Evolutionary conservation across 345 rosid species (phyloP), one percentile per base, ranked within the genome.

Genomic region (Erucastrum elatum): DNA sequence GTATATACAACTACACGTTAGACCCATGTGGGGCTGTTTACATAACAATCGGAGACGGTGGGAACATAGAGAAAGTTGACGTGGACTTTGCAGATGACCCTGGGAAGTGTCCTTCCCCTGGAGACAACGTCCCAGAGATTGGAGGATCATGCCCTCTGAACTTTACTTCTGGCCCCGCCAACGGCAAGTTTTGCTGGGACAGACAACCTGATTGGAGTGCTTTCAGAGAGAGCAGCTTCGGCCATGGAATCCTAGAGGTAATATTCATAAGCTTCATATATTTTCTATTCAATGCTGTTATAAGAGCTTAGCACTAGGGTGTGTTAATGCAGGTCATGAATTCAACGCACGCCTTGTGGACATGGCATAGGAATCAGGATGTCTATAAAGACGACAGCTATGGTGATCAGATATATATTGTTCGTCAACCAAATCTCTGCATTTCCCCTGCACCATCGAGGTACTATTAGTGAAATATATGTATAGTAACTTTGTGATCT

Each of bases 301-400:
- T 8, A 8, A 68, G 65, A 58, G 25, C 56, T 79, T 5, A 61
- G 30, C 26, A 33, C 4, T 80, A 49, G 21, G 21, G 1, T 68
- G 39, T 30, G 55, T 63, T 75, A 30, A 73, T 64, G 77, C 88
- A 91, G 96, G 88, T 94, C 13, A 37, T 87, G 83, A 94, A 91
- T 75, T 87, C 89, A 29, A 90, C 97, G 26, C 78, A 87, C 46
- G 97, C 97, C 37, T 64, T 94, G 29, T 94, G 98, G 98, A 87
- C 87, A 21, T 94, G 98, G 97, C 91, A 94, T 37, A 82, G 97
- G 73, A 94, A 94, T 80, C 96, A 88, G 85, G 98, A 91, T 66
- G 67, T 64, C 0, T 89, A 85, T 68, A 86, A 83, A 67, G 87
- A 87, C 7, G 86, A 89, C 3, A 84, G 79, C 29, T 78, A 44